Evolutionary conservation across 179 eudicot genomes (phyloP).

Genomic region (Camellia oleifera): DNA sequence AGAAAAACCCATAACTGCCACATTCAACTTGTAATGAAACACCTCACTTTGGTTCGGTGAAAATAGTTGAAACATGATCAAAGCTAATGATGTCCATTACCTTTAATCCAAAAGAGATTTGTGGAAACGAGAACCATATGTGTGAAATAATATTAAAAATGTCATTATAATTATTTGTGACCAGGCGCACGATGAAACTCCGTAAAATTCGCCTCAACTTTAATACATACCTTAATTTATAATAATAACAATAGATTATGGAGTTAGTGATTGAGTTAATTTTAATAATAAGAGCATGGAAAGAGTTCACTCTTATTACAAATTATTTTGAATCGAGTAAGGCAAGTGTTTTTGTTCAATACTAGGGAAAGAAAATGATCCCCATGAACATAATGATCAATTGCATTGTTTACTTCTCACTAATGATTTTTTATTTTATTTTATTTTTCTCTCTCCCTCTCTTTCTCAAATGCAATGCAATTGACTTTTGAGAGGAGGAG

Average conservation of each 20-base stretch:
- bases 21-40: not conserved
- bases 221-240: not conserved
- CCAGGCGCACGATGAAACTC: constrained; percentile 2
- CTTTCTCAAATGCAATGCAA: not conserved
- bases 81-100: not conserved
- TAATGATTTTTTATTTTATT: too few species aligned
- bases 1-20: not conserved
- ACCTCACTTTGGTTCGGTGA: not conserved
- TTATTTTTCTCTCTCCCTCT: too few species aligned
- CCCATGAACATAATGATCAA: too few species aligned
- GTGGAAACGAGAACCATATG: not conserved
- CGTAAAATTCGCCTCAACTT: not conserved
- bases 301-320: too few species aligned
- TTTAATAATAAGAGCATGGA: not conserved
- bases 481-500: not conserved
- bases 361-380: too few species aligned
- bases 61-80: constrained; percentile 1
- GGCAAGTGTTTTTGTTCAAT: too few species aligned
- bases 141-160: not conserved
- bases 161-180: not conserved
- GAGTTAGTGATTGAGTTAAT: not conserved
- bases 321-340: too few species aligned
- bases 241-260: not conserved
- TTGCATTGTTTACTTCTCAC: too few species aligned
- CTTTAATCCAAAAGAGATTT: not conserved